phyloP scores from a whole-genome alignment of 2,329 filamentous ascomycete species.

The Pestalotiopsis sp. region DNA sequence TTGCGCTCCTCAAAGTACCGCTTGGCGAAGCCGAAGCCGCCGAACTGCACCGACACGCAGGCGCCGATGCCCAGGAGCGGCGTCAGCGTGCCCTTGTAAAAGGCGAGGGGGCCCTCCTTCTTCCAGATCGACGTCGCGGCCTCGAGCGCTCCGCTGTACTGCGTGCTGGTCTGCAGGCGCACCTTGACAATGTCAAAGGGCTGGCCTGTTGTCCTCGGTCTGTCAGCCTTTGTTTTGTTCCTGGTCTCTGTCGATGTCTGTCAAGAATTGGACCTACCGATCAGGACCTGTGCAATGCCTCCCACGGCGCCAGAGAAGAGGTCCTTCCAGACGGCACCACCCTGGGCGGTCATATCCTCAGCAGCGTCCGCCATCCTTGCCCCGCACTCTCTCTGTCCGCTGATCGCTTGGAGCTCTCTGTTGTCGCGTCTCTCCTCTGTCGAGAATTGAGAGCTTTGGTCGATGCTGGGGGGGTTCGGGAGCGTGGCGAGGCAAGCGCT shows the following conservation, averaged over 20 bases:
- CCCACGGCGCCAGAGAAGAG: slow-evolving; percentile 88
- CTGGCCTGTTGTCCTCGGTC: slow-evolving; percentile 51
- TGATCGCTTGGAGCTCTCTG: neutral
- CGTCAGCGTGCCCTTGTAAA: slow-evolving; percentile 95
- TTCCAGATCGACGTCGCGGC: slow-evolving; percentile 84
- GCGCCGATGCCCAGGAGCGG: slow-evolving; percentile 95
- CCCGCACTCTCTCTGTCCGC: slow-evolving; percentile 16
- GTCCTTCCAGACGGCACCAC: slow-evolving; percentile 71
- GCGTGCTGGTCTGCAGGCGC: slow-evolving; percentile 84
- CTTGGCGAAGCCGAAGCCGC: slow-evolving; percentile 90
- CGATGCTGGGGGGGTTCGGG: neutral
- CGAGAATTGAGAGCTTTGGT: neutral
- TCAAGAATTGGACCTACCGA: slow-evolving; percentile 63
- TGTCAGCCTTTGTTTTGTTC: slow-evolving; percentile 15
- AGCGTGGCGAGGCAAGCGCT: neutral
- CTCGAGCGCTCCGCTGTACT: slow-evolving; percentile 79
- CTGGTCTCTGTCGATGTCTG: slow-evolving; percentile 1
- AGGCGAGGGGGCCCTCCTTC: slow-evolving; percentile 85
- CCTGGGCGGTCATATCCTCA: slow-evolving; percentile 32
- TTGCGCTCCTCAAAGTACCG: slow-evolving; percentile 83
- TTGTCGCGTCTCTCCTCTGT: neutral
- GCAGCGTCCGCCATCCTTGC: slow-evolving; percentile 33
- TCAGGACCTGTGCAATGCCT: slow-evolving; percentile 89
- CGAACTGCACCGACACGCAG: slow-evolving; percentile 98
- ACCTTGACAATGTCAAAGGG: slow-evolving; percentile 96